A percentile compares a stretch with the other conserved stretches of the same genome.
phyloP scores from a whole-genome alignment of 495 filamentous ascomycete species.

The Pyrenopolyporus hunteri region DNA sequence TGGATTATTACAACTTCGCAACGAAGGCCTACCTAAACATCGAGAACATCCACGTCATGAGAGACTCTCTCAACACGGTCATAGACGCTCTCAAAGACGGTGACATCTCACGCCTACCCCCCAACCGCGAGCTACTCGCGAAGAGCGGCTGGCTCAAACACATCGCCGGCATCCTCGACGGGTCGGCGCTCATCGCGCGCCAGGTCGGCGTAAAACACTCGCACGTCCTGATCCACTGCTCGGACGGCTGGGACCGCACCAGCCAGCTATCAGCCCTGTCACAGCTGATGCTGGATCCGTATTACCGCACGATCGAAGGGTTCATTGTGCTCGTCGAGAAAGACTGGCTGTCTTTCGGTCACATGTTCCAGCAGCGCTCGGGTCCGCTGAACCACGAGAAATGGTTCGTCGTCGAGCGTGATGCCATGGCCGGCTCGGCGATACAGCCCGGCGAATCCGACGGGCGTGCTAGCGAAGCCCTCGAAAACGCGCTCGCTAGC shows the following conservation, averaged over 20 bases:
- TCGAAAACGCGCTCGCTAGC: slow-evolving; percentile 85
- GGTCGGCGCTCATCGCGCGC: slow-evolving; percentile 80
- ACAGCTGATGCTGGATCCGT: slow-evolving; percentile 93
- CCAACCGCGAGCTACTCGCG: slow-evolving; percentile 78
- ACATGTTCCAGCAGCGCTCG: slow-evolving; percentile 92
- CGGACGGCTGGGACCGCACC: slow-evolving; percentile 97
- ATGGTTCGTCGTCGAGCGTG: slow-evolving; percentile 90
- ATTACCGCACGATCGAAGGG: slow-evolving; percentile 92
- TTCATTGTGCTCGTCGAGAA: slow-evolving; percentile 97
- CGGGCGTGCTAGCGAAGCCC: slow-evolving; percentile 70
- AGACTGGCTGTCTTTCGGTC: slow-evolving; percentile 96
- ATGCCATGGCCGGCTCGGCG: slow-evolving; percentile 58
- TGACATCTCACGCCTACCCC: slow-evolving; percentile 82
- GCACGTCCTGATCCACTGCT: slow-evolving; percentile 96
- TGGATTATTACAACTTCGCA: slow-evolving; percentile 94
- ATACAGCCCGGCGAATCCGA: slow-evolving; percentile 62
- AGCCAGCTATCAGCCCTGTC: slow-evolving; percentile 93
- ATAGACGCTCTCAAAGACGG: slow-evolving; percentile 91
- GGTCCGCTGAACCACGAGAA: slow-evolving; percentile 88
- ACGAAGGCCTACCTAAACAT: slow-evolving; percentile 96
- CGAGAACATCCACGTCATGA: slow-evolving; percentile 99
- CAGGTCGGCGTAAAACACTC: slow-evolving; percentile 91
- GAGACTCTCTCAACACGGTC: slow-evolving; percentile 86
- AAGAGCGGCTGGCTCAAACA: slow-evolving; percentile 94
- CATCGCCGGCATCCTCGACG: slow-evolving; percentile 82